Evolutionary conservation across 768 basidiomycete genomes (phyloP).

Genomic region (Gautieria morchelliformis): DNA sequence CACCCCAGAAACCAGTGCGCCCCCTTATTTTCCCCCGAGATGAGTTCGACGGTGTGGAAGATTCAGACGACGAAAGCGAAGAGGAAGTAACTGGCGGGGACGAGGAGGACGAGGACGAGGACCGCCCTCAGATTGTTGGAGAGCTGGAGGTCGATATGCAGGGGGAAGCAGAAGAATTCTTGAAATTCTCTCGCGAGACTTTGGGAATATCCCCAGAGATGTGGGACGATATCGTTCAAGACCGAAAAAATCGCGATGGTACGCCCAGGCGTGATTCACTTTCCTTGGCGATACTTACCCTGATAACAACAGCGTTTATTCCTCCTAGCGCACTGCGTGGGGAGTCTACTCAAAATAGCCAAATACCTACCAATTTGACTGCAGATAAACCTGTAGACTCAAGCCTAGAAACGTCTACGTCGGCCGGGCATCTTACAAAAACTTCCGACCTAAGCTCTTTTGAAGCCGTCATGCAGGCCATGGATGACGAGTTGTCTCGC

Average conservation of each 20-base stretch:
- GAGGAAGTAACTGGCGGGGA: slow-evolving; percentile 21
- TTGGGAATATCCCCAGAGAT: slow-evolving; percentile 84
- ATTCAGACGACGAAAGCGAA: slow-evolving; percentile 84
- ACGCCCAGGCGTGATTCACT: slow-evolving; percentile 20
- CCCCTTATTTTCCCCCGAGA: slow-evolving; percentile 74
- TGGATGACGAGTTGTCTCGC: slow-evolving; percentile 75
- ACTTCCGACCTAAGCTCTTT: slow-evolving; percentile 84
- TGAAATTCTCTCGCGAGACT: slow-evolving; percentile 89
- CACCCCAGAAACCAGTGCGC: slow-evolving; percentile 43
- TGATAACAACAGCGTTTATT: slow-evolving; percentile 41
- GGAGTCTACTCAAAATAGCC: background rate
- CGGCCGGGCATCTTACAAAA: slow-evolving; percentile 22
- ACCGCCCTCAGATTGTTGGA: slow-evolving; percentile 72
- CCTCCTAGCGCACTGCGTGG: slow-evolving; percentile 24
- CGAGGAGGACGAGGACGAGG: slow-evolving; percentile 45
- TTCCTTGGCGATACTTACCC: slow-evolving; percentile 4
- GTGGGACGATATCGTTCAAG: slow-evolving; percentile 79
- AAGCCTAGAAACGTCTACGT: background rate
- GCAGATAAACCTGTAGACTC: slow-evolving; percentile 5
- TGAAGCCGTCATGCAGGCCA: slow-evolving; percentile 91
- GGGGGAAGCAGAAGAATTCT: slow-evolving; percentile 88
- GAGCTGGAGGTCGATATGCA: slow-evolving; percentile 87
- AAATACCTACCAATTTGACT: background rate
- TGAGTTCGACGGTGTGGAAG: slow-evolving; percentile 75
- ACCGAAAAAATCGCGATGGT: slow-evolving; percentile 79